Evolutionary conservation across 2,329 filamentous ascomycete genomes (phyloP).

Genomic region (Hypocreales sp.): DNA sequence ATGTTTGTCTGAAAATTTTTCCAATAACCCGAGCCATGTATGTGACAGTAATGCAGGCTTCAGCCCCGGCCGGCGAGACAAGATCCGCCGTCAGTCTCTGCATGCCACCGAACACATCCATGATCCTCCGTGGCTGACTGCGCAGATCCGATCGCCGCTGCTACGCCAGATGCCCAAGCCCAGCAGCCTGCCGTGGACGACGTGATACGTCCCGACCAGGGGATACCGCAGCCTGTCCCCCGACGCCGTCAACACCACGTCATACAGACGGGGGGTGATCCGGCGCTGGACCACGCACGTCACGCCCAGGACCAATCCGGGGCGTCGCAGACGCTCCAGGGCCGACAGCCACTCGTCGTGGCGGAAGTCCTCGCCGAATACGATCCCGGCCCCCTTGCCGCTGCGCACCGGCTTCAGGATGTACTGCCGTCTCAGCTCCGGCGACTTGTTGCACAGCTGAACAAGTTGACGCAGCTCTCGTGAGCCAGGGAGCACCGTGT

Average conservation of each 20-base stretch:
- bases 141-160: slow-evolving; percentile 14
- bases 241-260: slow-evolving; percentile 13
- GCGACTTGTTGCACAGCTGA: slow-evolving; percentile 2
- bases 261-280: slow-evolving; percentile 14
- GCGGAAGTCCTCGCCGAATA: slow-evolving; percentile 20
- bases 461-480: slow-evolving; percentile 9
- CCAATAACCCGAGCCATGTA: too few relatives aligned
- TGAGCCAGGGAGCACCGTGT: slow-evolving; percentile 18
- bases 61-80: too few relatives aligned
- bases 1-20: too few relatives aligned
- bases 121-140: slow-evolving; percentile 15
- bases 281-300: slow-evolving; percentile 15
- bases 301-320: slow-evolving; percentile 1
- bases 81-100: too few relatives aligned
- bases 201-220: slow-evolving; percentile 18
- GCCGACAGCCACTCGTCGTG: slow-evolving; percentile 12
- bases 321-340: slow-evolving; percentile 6
- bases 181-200: slow-evolving; percentile 11
- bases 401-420: slow-evolving; percentile 22
- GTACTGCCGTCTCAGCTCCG: slow-evolving; percentile 10
- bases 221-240: slow-evolving; percentile 11
- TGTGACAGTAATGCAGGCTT: too few relatives aligned
- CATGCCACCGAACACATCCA: slow-evolving; percentile 18
- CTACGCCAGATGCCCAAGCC: slow-evolving; percentile 17
- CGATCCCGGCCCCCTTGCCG: slow-evolving; percentile 22